A percentile compares a stretch with the other conserved stretches of the same genome.
These are phyloP conservation scores for Chaetomiaceae sp. DNA, from an alignment of 2,329 filamentous ascomycete genomes.

Conservation along the genomic window DNA sequence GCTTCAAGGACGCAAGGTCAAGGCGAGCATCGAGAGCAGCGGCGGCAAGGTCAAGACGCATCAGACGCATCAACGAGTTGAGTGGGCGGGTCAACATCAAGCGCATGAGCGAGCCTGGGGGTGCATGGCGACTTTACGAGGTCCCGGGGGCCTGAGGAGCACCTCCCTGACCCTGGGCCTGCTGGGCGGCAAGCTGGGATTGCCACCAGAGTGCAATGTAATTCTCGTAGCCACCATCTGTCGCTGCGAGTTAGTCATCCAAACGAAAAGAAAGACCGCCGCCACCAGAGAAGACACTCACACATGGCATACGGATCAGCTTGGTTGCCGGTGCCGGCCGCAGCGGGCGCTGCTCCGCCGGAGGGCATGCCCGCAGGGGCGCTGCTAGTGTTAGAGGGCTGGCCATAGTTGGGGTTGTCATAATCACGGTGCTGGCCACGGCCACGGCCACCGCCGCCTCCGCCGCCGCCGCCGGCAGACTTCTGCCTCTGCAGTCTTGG, in stretches of 20 bases:
- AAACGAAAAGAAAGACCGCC: neutral
- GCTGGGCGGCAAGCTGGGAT: slow-evolving; percentile 42
- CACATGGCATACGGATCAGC: slow-evolving; percentile 72
- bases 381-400: slow-evolving; percentile 41
- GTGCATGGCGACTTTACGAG: slow-evolving; percentile 23
- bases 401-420: slow-evolving; percentile 50
- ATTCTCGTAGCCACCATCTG: slow-evolving; percentile 75
- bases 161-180: slow-evolving; percentile 25
- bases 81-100: slow-evolving; percentile 24
- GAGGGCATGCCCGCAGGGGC: slow-evolving; percentile 39
- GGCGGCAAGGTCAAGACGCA: slow-evolving; percentile 22
- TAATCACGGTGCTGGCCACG: slow-evolving; percentile 46
- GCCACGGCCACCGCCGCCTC: slow-evolving; percentile 42
- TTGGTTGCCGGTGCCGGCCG: slow-evolving; percentile 33
- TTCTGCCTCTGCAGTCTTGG: slow-evolving; percentile 46
- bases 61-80: slow-evolving; percentile 23
- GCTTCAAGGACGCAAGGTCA: slow-evolving; percentile 19
- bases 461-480: slow-evolving; percentile 42
- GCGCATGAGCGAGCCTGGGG: slow-evolving; percentile 21
- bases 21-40: slow-evolving; percentile 4
- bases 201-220: slow-evolving; percentile 80
- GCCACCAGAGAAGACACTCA: slow-evolving; percentile 37
- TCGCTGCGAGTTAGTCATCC: slow-evolving; percentile 25
- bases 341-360: slow-evolving; percentile 32
- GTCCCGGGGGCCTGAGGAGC: slow-evolving; percentile 24